A percentile compares a stretch with the other conserved stretches of the same genome.
Evolutionary conservation across 768 basidiomycete genomes (phyloP).

Genomic region (Suillus ampliporus): DNA sequence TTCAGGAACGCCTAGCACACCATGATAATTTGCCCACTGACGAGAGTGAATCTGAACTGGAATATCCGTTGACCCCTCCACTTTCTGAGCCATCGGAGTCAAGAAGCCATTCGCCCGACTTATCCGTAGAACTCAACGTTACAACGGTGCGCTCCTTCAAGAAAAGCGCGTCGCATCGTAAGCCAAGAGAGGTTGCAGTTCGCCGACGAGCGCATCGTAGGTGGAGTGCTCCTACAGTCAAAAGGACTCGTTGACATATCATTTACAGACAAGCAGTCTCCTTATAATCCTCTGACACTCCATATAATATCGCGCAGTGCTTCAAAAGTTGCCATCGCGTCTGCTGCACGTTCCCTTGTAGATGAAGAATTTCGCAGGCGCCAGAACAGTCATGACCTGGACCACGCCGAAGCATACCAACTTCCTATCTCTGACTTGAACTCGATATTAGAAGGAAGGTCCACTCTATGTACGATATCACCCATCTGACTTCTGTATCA

Average conservation of each 20-base stretch:
- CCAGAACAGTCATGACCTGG: conserved; percentile 9
- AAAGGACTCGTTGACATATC: not conserved
- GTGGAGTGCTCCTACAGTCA: conserved; percentile 12
- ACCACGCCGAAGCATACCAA: conserved; percentile 25
- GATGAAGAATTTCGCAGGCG: conserved; percentile 22
- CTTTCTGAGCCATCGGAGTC: conserved; percentile 74
- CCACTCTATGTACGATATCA: conserved; percentile 4
- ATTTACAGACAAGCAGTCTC: conserved; percentile 17
- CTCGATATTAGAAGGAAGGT: conserved; percentile 63
- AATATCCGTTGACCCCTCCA: conserved; percentile 81
- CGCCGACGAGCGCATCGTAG: conserved; percentile 29
- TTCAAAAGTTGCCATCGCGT: conserved; percentile 69
- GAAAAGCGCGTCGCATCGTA: conserved; percentile 19
- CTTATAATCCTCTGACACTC: conserved; percentile 45
- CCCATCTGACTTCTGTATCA: conserved; percentile 15
- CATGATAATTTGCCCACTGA: conserved; percentile 32
- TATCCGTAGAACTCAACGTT: conserved; percentile 19
- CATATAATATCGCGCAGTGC: conserved; percentile 63
- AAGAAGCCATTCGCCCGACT: conserved; percentile 61
- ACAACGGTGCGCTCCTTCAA: conserved; percentile 22
- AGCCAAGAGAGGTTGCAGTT: conserved; percentile 32
- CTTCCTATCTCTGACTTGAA: conserved; percentile 54
- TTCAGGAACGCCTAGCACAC: conserved; percentile 45
- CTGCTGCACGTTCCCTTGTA: conserved; percentile 54
- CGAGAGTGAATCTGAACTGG: conserved; percentile 58